Base-by-base conservation (phyloP, 192 early-diverging fungal genomes). In the Dissophora globulifera region DNA sequence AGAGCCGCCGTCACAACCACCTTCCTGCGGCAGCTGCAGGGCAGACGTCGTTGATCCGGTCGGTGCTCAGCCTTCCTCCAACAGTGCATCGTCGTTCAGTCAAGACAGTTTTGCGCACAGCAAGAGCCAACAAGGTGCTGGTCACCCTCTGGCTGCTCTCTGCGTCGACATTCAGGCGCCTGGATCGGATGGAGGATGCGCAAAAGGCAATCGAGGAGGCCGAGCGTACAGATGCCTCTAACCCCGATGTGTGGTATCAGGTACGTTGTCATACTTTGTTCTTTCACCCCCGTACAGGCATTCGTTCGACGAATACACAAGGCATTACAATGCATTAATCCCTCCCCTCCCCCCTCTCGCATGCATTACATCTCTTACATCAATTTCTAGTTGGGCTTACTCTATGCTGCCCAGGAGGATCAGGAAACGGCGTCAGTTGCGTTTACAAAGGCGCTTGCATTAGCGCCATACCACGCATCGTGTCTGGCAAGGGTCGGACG, bases 171-270 rank as follows among this genome's bases (percentile, higher is more conserved):
- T 90, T 84, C 58, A 62, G 82, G 30, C 59, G 76, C 11, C 67
- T 84, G 2, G 83, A 71, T 23, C 69, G 81, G 35, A 58, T 84
- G 29, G 87, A 88, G 11, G 86, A 89, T 29, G 85, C 86, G 16
- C 26, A 52, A 26, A 86, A 84, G 27, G 83, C 88, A 12, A 74
- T 89, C 65, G 82, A 79, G 38, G 85, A 83, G 57, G 88, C 88
- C 0, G 85, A 89, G 60, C 65, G 79, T 12, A 61, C 83, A 17
- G 80, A 85, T 58, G 61, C 67, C 22, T 61, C 64, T 10, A 80
- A 81, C 53, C 82, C 86, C 0, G 79, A 82, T 55, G 78, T 87
- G 1, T 89, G 88, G 88, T 82, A 79, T 53, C 82, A 84, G 67
- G 71, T 79, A 68, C 60, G 32, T 19, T 19, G 10, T 12, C 27